Conservation (phyloP, 1,284 basidiomycete genomes). For the Jaminaea rosea region DNA sequence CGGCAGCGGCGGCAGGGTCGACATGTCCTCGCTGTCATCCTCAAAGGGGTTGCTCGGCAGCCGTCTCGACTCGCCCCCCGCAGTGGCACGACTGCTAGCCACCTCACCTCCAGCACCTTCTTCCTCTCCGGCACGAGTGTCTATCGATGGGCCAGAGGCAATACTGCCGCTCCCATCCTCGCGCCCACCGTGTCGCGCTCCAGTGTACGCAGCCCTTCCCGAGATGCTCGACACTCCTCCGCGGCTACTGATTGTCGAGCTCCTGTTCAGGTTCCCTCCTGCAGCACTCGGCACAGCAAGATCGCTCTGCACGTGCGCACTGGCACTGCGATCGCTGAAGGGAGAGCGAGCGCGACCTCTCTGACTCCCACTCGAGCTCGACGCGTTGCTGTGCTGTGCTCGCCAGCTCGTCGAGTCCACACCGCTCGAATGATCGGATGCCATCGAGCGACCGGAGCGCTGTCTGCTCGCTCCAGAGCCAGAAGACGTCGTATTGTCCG, state of each 20-base stretch:
- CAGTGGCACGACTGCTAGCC: constrained; percentile 18
- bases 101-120: constrained; percentile 8
- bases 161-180: constrained; percentile 5
- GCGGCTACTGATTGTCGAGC: constrained; percentile 16
- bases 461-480: not conserved
- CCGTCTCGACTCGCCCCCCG: constrained; percentile 6
- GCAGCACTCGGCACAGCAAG: not conserved
- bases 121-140: constrained; percentile 5
- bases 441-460: not conserved
- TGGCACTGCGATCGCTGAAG: not conserved
- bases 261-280: not conserved
- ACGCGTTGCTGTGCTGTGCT: not conserved
- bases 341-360: not conserved
- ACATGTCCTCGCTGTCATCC: not conserved
- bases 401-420: not conserved
- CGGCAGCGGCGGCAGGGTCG: not conserved
- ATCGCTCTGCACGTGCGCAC: not conserved
- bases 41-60: not conserved
- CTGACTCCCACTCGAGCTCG: not conserved
- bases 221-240: constrained; percentile 2
- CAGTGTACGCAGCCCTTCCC: not conserved
- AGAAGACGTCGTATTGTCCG: not conserved
- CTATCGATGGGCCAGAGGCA: constrained; percentile 1
- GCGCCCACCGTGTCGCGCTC: not conserved
- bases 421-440: not conserved